Evolutionary conservation across 2,329 filamentous ascomycete genomes (phyloP), one percentile per base, ranked within the genome.

Genomic region (Scedosporium apiospermum): DNA sequence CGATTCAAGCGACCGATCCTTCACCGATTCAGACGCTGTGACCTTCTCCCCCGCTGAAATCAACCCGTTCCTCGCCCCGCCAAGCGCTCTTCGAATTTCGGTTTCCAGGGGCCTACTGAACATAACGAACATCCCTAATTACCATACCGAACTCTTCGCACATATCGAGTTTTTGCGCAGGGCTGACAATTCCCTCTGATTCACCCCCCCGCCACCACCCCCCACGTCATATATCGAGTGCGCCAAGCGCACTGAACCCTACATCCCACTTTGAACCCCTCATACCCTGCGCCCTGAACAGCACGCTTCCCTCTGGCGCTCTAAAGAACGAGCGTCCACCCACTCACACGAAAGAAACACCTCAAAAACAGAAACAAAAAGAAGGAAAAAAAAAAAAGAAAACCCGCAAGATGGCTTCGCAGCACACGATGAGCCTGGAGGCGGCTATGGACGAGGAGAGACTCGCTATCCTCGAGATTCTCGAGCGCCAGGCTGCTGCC

Each of bases 361-460:
- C 7, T 7, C 6, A 34, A 34, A 34, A 34, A 34, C 5, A 34
- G 30, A 34, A 34, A 34, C 7, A 9, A 6, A 34, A n/a, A n/a
- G n/a, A n/a, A n/a, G n/a, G n/a, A n/a, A 34, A 34, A 34, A 1
- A 9, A 6, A 34, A 23, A 3, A 9, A 10, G 44, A 49, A 49
- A 49, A 49, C 16, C 44, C 44, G 6, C 16, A 23, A n/a, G 14
- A 57, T 49, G 38, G 9, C 42, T 26, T 30, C 23, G 5, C 46
- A 61, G 9, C n/a, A 61, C 21, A 42, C 78, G 21, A 91, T 91
- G 87, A 91, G 88, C 70, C 84, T 93, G 70, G 89, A 91, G 75
- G 84, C 88, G 58, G 84, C 87, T 67, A 80, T 92, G 66, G 89
- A 92, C 71, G 87, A 91, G 77, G 90, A 93, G 78, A 83, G 88